Conservation (phyloP, 768 basidiomycete species). For the Xerocomellus dryophilus region DNA sequence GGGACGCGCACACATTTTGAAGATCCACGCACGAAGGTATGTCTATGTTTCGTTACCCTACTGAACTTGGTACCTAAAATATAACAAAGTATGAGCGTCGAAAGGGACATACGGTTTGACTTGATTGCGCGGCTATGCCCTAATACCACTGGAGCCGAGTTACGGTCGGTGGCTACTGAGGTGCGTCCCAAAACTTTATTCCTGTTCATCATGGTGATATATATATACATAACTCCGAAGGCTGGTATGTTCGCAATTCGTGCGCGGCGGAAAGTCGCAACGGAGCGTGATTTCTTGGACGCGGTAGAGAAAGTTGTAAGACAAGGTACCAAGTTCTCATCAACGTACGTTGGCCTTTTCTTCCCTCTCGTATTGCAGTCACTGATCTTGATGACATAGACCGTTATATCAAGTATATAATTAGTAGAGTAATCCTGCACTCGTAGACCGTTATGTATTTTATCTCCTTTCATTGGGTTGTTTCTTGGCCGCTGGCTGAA, state of each 20-base stretch:
- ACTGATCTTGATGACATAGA: constrained; percentile 37
- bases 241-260: constrained; percentile 99
- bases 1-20: constrained; percentile 93
- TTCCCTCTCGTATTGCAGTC: not conserved
- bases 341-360: constrained; percentile 64
- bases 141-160: constrained; percentile 97
- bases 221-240: constrained; percentile 70
- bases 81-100: constrained; percentile 85
- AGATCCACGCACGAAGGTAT: constrained; percentile 93
- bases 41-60: constrained; percentile 12
- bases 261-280: constrained; percentile 92
- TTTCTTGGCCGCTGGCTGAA: not conserved
- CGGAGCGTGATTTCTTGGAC: constrained; percentile 95
- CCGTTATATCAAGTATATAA: constrained; percentile 94
- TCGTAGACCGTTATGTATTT: constrained; percentile 16
- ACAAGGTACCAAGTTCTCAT: constrained; percentile 97
- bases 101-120: constrained; percentile 95
- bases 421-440: constrained; percentile 41
- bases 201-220: constrained; percentile 61
- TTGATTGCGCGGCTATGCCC: constrained; percentile 96
- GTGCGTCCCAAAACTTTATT: constrained; percentile 36
- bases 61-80: not conserved
- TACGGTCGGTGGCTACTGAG: constrained; percentile 96
- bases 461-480: constrained; percentile 1
- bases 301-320: constrained; percentile 98